These are phyloP conservation scores for Kodamaea jinghongensis DNA, from an alignment of 805 yeast species.

Conservation along the genomic window DNA sequence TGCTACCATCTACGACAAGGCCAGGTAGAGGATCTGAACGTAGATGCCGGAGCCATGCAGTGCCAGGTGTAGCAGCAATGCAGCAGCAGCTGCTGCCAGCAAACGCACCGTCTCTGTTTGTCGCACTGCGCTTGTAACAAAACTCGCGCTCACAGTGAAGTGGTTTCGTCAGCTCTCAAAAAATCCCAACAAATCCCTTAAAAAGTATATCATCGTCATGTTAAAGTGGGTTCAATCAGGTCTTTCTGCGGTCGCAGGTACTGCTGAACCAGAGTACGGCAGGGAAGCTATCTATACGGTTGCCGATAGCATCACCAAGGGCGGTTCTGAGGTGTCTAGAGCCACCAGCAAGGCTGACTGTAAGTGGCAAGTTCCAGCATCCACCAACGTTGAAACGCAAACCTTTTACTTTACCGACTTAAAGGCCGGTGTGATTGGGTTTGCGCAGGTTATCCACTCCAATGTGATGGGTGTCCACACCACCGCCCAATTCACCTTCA, in stretches of 20 bases:
- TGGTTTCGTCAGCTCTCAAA: constrained; percentile 1
- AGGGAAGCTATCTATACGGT: constrained; percentile 88
- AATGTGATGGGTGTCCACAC: constrained; percentile 83
- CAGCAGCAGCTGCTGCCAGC: too few species aligned
- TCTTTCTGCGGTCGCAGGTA: constrained; percentile 91
- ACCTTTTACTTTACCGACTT: constrained; percentile 79
- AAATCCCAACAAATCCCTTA: not conserved
- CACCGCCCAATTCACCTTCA: constrained; percentile 92
- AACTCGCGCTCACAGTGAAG: too few species aligned
- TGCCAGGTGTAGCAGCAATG: too few species aligned
- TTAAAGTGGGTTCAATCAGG: constrained; percentile 83
- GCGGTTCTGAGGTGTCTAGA: constrained; percentile 46
- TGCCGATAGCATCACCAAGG: constrained; percentile 47
- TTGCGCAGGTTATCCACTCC: constrained; percentile 93
- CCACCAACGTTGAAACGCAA: constrained; percentile 93
- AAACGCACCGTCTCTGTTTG: too few species aligned
- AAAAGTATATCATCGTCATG: constrained; percentile 37
- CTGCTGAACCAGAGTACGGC: constrained; percentile 97
- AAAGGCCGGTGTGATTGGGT: constrained; percentile 66
- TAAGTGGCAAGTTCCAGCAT: constrained; percentile 68
- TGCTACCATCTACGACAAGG: too few species aligned
- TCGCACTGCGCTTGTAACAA: too few species aligned
- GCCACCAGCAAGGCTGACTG: constrained; percentile 66
- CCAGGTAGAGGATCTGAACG: too few species aligned
- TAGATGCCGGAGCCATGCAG: too few species aligned